Evolutionary conservation across 2,329 filamentous ascomycete species (phyloP).

Genomic region (Aquanectria penicillioides): DNA sequence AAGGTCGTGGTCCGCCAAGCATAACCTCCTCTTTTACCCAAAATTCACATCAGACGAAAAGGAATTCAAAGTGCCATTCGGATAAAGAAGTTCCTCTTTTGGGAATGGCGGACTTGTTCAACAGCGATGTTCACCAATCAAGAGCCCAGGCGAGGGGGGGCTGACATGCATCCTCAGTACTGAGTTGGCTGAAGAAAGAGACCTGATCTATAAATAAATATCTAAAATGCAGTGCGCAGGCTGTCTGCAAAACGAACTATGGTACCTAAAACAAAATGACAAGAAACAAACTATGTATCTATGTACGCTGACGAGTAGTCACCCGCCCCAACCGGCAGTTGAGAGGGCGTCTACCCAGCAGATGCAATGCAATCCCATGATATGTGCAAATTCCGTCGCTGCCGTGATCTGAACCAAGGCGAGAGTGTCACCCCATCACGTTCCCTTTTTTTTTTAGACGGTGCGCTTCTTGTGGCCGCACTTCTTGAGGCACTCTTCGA

Average conservation of each 20-base stretch:
- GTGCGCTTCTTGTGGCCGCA: constrained; percentile 51
- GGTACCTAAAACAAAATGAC: not conserved
- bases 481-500: constrained; percentile 60
- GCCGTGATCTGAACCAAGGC: not conserved
- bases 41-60: not conserved
- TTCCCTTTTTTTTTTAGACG: constrained; percentile 19
- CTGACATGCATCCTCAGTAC: constrained; percentile 4
- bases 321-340: not conserved
- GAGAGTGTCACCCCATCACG: not conserved
- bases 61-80: not conserved
- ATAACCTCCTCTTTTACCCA: not conserved
- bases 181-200: not conserved
- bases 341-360: not conserved
- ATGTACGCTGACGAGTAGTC: not conserved
- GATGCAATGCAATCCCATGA: not conserved
- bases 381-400: constrained; percentile 1
- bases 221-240: constrained; percentile 5
- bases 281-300: not conserved
- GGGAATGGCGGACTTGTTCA: not conserved
- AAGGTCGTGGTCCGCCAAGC: no score
- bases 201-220: constrained; percentile 22
- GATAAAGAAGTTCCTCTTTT: not conserved
- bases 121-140: not conserved
- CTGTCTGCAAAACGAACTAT: not conserved
- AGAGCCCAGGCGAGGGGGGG: not conserved